Evolutionary conservation across 306 rosid genomes (phyloP), one percentile per base, ranked within the genome.

Genomic region (Hippophae gyantsensis): DNA sequence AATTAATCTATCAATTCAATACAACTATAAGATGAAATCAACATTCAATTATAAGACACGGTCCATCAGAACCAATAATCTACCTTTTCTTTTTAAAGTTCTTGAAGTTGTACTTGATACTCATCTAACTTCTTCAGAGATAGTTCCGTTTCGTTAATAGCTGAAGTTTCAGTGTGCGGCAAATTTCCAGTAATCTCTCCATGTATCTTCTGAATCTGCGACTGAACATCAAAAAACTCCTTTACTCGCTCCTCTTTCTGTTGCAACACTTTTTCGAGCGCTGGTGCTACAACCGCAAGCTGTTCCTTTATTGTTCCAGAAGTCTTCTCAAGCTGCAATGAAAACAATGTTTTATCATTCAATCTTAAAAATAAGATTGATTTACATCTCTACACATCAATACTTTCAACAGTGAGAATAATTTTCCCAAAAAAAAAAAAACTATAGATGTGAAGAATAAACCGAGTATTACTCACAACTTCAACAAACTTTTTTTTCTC

Each of bases 21-120:
- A 64, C 63, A n/a, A 46, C 58, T 49, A 50, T 42, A 52, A 63
- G 60, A 42, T 53, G 58, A 65, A 10, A 27, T 9, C 18, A 25
- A 46, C 47, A 50, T 54, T 61, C 53, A 73, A 66, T 44, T 46
- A 65, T 42, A 63, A 59, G 10, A 59, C 69, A 79, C 27, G 50
- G 18, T 57, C 51, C 41, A 26, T n/a, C 7, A 25, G 48, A 40
- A 41, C 57, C 18, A 18, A 18, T 18, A 18, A 18, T 18, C 78
- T 63, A 89, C 97, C 95, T 93, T 93, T 75, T 93, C 99, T 71
- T 82, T 93, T 70, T 89, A 97, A 75, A 93, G 94, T 74, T 93
- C 90, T 56, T 88, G 97, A 67, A 93, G 99, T 79, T 86, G 90
- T 51, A 81, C 77, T 40, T 84, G 94, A 79, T 18, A 18, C 18